Evolutionary conservation across 2,329 filamentous ascomycete species (phyloP).

Genomic region (Paraphaeosphaeria sporulosa): DNA sequence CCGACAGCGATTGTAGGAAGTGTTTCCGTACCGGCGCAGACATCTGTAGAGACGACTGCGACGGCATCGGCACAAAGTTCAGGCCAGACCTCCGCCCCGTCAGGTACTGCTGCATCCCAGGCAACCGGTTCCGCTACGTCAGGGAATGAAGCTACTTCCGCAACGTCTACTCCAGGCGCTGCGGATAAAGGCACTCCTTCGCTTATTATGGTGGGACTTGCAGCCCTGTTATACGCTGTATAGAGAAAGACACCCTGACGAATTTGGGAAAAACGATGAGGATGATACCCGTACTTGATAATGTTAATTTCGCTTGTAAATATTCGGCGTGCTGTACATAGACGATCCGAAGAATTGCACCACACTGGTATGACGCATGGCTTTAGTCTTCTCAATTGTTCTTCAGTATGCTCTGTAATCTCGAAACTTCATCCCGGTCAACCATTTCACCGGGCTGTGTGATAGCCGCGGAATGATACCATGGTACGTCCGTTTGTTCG

Average conservation of each 20-base stretch:
- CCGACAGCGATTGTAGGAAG: constrained; percentile 52
- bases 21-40: constrained; percentile 29
- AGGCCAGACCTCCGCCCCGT: background rate
- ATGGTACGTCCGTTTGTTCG: constrained; percentile 36
- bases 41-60: constrained; percentile 11
- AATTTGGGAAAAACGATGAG: background rate
- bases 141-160: constrained; percentile 17
- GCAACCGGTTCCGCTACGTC: background rate
- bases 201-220: constrained; percentile 34
- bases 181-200: constrained; percentile 29
- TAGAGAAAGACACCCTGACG: background rate
- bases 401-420: constrained; percentile 19
- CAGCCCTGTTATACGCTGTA: constrained; percentile 33
- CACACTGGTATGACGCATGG: background rate
- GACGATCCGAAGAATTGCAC: background rate
- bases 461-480: constrained; percentile 57
- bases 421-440: constrained; percentile 37
- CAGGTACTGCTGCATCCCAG: background rate
- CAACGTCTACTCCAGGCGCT: constrained; percentile 28
- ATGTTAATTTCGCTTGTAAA: constrained; percentile 1
- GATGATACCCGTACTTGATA: constrained; percentile 2
- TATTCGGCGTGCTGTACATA: constrained; percentile 2
- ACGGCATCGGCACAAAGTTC: background rate
- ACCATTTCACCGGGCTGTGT: constrained; percentile 41
- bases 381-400: background rate